Conservation (phyloP, 495 filamentous ascomycete genomes). For the Podospora comata region DNA sequence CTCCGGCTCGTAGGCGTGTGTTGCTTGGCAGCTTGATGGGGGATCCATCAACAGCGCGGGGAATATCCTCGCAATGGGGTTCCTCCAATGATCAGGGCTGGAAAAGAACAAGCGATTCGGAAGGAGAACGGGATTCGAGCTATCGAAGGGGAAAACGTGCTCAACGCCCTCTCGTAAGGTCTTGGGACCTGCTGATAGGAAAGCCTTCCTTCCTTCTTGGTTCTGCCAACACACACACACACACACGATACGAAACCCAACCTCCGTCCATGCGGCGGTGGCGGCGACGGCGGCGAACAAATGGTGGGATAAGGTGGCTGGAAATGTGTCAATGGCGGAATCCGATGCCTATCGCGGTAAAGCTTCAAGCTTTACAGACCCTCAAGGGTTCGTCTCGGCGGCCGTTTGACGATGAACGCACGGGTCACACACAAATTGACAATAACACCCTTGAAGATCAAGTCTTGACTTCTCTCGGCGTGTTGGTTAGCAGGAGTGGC, state of each 20-base stretch:
- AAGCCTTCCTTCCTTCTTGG: constrained; percentile 1
- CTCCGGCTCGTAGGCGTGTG: not conserved
- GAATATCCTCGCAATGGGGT: not conserved
- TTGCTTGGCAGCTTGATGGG: not conserved
- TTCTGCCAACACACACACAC: not conserved
- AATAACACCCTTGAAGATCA: not conserved
- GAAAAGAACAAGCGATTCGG: constrained; percentile 3
- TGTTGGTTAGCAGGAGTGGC: not conserved
- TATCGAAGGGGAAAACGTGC: not conserved
- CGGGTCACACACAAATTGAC: not conserved
- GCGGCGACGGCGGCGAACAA: not conserved
- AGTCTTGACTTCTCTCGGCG: not conserved
- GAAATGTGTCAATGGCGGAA: not conserved
- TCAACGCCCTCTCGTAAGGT: not conserved
- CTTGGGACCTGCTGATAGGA: not conserved
- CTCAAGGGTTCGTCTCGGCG: not conserved
- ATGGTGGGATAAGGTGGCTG: not conserved
- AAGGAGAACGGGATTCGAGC: not conserved
- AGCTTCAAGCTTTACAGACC: not conserved
- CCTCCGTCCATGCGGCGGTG: constrained; percentile 1
- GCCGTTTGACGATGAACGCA: not conserved
- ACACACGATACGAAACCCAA: not conserved
- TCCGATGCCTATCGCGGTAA: not conserved
- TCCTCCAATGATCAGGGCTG: constrained; percentile 3
- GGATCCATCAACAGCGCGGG: not conserved